Conservation (phyloP, 2,329 filamentous ascomycete species). For the Penicillium sclerotigenum region DNA sequence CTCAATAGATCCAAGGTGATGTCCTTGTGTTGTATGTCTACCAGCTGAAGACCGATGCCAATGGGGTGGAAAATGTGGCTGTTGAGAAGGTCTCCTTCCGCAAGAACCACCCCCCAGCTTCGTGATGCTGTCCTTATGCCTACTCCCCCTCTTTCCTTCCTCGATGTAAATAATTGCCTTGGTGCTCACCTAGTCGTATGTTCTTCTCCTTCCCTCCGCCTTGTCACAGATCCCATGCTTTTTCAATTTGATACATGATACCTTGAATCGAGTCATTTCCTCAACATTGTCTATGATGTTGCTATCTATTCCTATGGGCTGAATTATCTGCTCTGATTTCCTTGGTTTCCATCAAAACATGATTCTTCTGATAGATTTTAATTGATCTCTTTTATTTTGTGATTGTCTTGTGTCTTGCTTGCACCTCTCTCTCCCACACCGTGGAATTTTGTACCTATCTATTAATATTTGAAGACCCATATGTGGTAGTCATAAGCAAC, state of each 20-base stretch:
- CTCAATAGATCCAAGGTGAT: slow-evolving; percentile 80
- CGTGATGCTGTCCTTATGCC: slow-evolving; percentile 37
- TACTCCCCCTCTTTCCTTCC: slow-evolving; percentile 7
- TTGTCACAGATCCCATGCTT: background rate
- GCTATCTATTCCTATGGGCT: background rate
- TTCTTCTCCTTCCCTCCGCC: background rate
- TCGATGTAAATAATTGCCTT: slow-evolving; percentile 34
- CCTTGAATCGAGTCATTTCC: slow-evolving; percentile 7
- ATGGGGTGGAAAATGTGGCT: slow-evolving; percentile 73
- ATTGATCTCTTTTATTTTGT: background rate
- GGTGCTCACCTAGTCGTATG: slow-evolving; percentile 1
- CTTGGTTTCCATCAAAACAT: background rate
- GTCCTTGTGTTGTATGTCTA: slow-evolving; percentile 95
- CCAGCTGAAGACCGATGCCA: slow-evolving; percentile 72
- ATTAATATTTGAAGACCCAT: too few relatives aligned
- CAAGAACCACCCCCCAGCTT: slow-evolving; percentile 64
- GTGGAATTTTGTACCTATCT: background rate
- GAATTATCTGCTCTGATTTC: too few relatives aligned
- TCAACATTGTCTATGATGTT: background rate
- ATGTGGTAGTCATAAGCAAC: background rate
- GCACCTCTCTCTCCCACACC: background rate
- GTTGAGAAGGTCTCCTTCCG: slow-evolving; percentile 86
- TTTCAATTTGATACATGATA: slow-evolving; percentile 14
- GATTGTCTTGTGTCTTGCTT: background rate
- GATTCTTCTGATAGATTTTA: background rate